These are phyloP conservation scores for Backusella tuberculispora DNA, from an alignment of 192 early-diverging fungal genomes.

Conservation along the genomic window DNA sequence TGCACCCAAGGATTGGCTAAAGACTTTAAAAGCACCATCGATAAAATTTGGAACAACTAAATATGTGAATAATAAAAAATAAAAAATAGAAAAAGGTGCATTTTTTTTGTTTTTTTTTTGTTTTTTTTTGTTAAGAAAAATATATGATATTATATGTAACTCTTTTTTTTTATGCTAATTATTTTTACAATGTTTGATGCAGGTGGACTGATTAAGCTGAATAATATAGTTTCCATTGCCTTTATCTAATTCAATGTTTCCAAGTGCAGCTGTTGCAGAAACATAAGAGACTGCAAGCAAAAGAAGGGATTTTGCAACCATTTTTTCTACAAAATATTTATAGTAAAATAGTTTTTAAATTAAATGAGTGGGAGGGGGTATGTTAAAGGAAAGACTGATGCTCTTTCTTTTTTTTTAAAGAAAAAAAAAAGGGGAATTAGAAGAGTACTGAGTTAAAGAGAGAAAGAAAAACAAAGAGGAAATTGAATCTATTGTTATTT, in stretches of 20 bases:
- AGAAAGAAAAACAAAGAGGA: not conserved
- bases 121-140: not conserved
- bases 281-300: constrained; percentile 17
- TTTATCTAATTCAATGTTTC: not conserved
- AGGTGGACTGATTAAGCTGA: constrained; percentile 17
- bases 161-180: not conserved
- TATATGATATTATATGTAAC: too few species aligned
- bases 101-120: not conserved
- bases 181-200: constrained; percentile 21
- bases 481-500: not conserved
- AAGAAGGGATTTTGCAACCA: constrained; percentile 14
- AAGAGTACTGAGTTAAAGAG: not conserved
- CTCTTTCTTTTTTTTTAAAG: not conserved
- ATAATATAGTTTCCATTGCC: constrained; percentile 26
- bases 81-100: not conserved
- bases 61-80: not conserved
- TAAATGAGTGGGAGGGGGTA: not conserved
- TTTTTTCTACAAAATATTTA: not conserved
- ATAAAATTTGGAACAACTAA: constrained; percentile 28
- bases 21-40: constrained; percentile 19
- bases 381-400: not conserved
- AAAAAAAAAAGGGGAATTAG: constrained; percentile 18
- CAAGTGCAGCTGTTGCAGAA: not conserved
- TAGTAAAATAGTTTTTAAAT: not conserved
- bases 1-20: constrained; percentile 7